Base-by-base conservation (phyloP, 2,329 filamentous ascomycete genomes). In the Fusarium cicatricum region DNA sequence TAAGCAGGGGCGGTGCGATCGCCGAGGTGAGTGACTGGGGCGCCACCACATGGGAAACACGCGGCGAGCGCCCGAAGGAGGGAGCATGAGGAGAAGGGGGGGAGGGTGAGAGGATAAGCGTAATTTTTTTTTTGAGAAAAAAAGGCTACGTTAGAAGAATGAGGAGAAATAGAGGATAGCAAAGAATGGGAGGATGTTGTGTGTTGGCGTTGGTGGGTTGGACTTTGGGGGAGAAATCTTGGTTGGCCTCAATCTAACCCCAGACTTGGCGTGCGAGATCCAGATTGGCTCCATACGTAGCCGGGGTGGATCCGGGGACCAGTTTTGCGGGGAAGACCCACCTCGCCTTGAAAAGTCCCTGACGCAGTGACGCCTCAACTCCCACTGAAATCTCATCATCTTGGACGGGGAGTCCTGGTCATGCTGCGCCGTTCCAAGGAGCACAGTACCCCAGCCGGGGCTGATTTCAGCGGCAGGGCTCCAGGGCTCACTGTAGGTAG, bases 11-110 rank as follows among this genome's bases (percentile, higher is more conserved):
- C 34, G 38, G 36, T 23, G 33, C 41, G 52, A 54, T 58, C 56
- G 47, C 26, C 47, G 34, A 36, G 47, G 49, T 32, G 41, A 17
- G 36, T 45, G 40, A 44, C 56, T 47, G 37, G 41, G 15, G n/a
- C 66, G 66, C 66, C 66, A 68, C 66, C 66, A 69, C 66, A 66
- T 68, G 66, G 66, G 39, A 67, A 66, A 55, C 60, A 60, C 51
- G 61, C 50, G 57, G 41, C 47, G 46, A 55, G 41, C 12, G 49
- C 19, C 34, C 45, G 11, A 53, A 26, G 48, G 52, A 57, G 58
- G 55, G 43, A 41, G 15, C 17, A 33, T 52, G 45, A 54, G 55
- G 52, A 49, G 49, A 51, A 55, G 21, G n/a, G 44, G 31, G 53
- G 40, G 46, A 7, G 47, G 39, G 41, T 40, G 23, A 14, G 38